Evolutionary conservation across 2,329 filamentous ascomycete genomes (phyloP).

Genomic region (Aspergillus piperis): DNA sequence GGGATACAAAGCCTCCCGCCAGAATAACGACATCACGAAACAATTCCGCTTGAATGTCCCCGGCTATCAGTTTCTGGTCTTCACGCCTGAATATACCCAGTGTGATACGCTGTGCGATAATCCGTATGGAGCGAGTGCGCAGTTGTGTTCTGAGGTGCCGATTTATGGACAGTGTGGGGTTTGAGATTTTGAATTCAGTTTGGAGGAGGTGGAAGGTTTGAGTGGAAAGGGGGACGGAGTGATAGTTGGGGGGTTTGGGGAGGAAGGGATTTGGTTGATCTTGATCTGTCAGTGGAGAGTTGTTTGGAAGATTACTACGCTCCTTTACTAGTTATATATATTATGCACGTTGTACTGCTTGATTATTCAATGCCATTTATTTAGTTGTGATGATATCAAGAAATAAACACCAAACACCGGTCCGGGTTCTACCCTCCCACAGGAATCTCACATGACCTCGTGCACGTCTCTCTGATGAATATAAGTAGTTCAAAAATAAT

Average conservation of each 20-base stretch:
- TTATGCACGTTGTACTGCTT: no score
- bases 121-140: slow-evolving; percentile 28
- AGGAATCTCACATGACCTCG: not conserved
- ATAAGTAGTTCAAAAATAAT: not conserved
- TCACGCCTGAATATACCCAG: slow-evolving; percentile 36
- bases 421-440: slow-evolving; percentile 5
- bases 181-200: not conserved
- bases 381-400: no score
- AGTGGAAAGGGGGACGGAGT: not conserved
- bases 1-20: slow-evolving; percentile 40
- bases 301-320: no score
- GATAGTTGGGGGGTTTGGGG: not conserved
- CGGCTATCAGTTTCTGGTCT: slow-evolving; percentile 44
- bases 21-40: slow-evolving; percentile 31
- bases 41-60: slow-evolving; percentile 43
- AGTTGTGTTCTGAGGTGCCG: slow-evolving; percentile 41
- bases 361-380: no score
- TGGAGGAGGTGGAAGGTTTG: no score
- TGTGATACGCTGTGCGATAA: slow-evolving; percentile 42
- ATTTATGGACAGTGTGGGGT: slow-evolving; percentile 32
- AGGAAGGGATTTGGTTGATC: no score
- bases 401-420: slow-evolving; percentile 7
- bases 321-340: no score
- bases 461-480: not conserved
- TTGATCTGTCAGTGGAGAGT: no score